Percentiles rank a stretch among this genome's conserved stretches.
Conservation (phyloP, 148 eudicot species). For the Persicaria tinctoria region DNA sequence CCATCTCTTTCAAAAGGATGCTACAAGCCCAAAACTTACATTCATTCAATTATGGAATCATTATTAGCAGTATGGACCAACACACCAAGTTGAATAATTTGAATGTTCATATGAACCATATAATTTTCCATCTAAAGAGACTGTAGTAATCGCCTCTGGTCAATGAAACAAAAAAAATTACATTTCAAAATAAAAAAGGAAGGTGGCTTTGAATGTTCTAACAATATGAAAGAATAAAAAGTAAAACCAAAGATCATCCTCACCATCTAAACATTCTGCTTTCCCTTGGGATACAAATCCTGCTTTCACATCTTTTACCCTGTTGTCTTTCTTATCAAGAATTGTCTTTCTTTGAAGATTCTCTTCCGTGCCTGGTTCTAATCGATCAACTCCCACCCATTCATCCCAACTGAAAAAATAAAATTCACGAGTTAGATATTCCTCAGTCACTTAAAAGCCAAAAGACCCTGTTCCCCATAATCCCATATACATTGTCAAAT, state of each 20-base stretch:
- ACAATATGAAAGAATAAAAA: not conserved
- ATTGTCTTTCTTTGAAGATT: slow-evolving; percentile 26
- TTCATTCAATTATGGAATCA: not conserved
- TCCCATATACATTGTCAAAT: not conserved
- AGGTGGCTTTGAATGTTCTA: not conserved
- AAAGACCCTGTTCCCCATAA: not conserved
- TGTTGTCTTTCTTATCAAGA: slow-evolving; percentile 15
- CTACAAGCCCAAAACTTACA: not conserved
- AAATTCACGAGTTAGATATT: not conserved
- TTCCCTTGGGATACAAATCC: not conserved
- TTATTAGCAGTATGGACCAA: not conserved
- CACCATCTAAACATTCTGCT: slow-evolving; percentile 2
- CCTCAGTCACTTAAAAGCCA: not conserved
- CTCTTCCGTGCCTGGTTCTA: slow-evolving; percentile 42
- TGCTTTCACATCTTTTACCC: slow-evolving; percentile 16
- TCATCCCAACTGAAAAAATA: slow-evolving; percentile 54
- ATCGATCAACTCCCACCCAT: slow-evolving; percentile 43
- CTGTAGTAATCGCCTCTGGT: not conserved
- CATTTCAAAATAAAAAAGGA: not conserved
- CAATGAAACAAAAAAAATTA: slow-evolving; percentile 1
- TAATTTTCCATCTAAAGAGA: not conserved
- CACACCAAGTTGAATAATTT: not conserved
- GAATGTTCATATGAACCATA: not conserved
- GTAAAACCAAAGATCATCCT: not conserved
- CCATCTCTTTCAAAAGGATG: not conserved